Base-by-base conservation (phyloP, 2,329 filamentous ascomycete species). In the Penicillium paneum region DNA sequence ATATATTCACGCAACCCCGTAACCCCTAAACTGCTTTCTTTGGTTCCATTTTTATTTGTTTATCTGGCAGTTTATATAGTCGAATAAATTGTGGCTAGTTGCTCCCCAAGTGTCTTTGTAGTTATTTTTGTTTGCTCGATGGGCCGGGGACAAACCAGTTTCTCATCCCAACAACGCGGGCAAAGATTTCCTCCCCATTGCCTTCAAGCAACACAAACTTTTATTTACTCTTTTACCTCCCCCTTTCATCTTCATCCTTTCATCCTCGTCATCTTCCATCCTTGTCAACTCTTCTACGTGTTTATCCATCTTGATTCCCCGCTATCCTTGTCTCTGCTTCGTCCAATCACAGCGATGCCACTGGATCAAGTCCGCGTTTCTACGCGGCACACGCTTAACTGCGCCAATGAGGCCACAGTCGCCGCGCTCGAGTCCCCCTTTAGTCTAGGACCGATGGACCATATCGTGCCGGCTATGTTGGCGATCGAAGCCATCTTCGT, bases 301-400 rank as follows among this genome's bases (percentile, higher is more conserved):
- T 31, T 31, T 21, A 21, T 38, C 17, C 10, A 17, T 24, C 8
- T 12, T 49, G 17, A 15, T 13, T 24, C 24, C 31, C 35, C 4
- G 15, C 13, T 28, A 19, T 28, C 17, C 1, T n/a, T 39, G 17
- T 15, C 8, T 8, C 17, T 40, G 24, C 4, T n/a, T 29, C 7
- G 3, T 45, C 40, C 41, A 36, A 52, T 38, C 5, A 19, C 26
- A 21, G 21, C 2, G n/a, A 52, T 52, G 42, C 28, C 26, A 13
- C 26, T 46, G 8, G 36, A 52, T 10, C 43, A 24, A 13, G 50
- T 52, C 12, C 35, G 35, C 35, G 43, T 52, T 17, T 21, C 43
- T 10, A 52, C 35, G 28, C 50, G 50, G 15, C 42, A 48, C 36
- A 52, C 50, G 26, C 42, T 52, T 29, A 39, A 48, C 35, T 52